These are phyloP conservation scores for Heritiera littoralis DNA, from an alignment of 345 rosid species.

Conservation along the genomic window DNA sequence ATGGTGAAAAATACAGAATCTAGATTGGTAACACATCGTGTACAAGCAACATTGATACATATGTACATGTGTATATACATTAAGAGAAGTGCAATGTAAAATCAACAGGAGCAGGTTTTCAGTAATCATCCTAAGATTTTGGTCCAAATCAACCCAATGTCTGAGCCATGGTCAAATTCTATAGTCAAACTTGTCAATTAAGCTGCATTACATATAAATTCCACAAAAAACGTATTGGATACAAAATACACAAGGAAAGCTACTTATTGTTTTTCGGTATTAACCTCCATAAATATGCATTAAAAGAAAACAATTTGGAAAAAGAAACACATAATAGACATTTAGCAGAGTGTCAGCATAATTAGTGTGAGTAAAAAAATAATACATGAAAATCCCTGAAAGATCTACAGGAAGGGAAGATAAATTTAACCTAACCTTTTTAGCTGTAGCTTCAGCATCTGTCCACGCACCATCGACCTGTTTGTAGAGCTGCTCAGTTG, in stretches of 20 bases:
- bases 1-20: background rate
- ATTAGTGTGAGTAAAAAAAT: background rate
- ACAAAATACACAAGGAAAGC: background rate
- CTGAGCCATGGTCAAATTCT: background rate
- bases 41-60: background rate
- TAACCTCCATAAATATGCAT: background rate
- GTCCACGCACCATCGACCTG: conserved; percentile 86
- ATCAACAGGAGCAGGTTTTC: background rate
- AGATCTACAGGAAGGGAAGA: background rate
- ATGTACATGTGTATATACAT: background rate
- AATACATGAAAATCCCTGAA: background rate
- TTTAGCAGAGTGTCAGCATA: background rate
- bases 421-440: conserved; percentile 55
- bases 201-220: background rate
- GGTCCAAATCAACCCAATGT: background rate
- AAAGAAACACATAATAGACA: background rate
- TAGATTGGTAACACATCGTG: background rate
- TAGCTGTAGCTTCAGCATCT: conserved; percentile 87
- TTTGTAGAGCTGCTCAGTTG: conserved; percentile 81
- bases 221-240: background rate
- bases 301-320: background rate
- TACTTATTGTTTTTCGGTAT: background rate
- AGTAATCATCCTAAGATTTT: background rate
- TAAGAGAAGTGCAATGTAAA: background rate
- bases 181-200: background rate